Evolutionary conservation across 2,329 filamentous ascomycete species (phyloP), one percentile per base, ranked within the genome.

Genomic region (Aureobasidium sp.): DNA sequence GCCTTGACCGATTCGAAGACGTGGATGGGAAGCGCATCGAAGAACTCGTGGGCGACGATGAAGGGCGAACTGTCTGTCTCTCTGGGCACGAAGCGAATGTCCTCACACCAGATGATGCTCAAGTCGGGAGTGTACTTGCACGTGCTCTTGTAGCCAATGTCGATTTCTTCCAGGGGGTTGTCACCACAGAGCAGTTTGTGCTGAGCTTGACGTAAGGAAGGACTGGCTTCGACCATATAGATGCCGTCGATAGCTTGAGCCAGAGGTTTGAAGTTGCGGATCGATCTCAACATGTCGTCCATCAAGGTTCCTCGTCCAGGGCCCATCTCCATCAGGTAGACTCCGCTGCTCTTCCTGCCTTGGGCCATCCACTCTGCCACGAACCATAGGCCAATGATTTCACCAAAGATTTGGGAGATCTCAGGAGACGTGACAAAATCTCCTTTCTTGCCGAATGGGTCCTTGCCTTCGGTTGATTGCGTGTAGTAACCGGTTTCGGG

Each of bases 381-480:
- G 65, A 96, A 87, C 94, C 94, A 99, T 68, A 99, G 84, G 5
- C 91, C 94, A 62, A 97, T 81, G 31, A 99, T 81, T 77, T 99
- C 94, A 27, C 94, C 94, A 76, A 99, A 99, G 14, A 97, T 84
- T 73, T 97, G 94, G 0, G 92, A 97, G 69, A 99, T 97, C 75
- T 99, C 94, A 0, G 94, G 94, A 0, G 92, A 97, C 0, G 94
- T 99, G 57, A 97, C 88, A 72, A 99, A 99, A 75, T 99, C 94
- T 29, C 94, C 94, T 70, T 90, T 89, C 61, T 84, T 79, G n/a
- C 94, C 94, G 69, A 99, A 99, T 66, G 93, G 92, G 71, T 97
- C 92, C 51, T 87, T 84, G 22, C 83, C 86, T 64, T 84, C 77
- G 60, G 82, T 81, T 27, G 86, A 84, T 5, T 87, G 84, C 0